Base-by-base conservation (phyloP, 2,329 filamentous ascomycete species). In the Neocatenulostroma microsporum region DNA sequence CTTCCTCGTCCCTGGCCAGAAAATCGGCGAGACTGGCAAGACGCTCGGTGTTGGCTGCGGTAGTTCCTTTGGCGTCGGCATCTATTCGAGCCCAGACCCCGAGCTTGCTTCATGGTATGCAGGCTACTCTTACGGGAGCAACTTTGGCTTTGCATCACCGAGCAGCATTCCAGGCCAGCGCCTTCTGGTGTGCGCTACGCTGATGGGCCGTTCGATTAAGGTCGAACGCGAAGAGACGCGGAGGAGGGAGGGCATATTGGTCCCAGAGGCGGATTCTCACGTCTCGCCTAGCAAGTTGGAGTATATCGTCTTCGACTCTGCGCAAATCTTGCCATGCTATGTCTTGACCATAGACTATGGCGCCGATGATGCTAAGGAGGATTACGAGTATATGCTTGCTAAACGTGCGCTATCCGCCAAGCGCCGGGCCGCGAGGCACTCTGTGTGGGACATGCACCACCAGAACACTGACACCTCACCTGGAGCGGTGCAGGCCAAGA, bases 261-360 rank as follows among this genome's bases (percentile, higher is more conserved):
- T 26, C 11, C 15, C 27, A 11, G 24, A 25, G 3, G 37, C 33
- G 21, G 32, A 42, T 21, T 44, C 41, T 4, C 41, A 51, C 36
- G 59, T 67, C 14, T 58, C 51, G 2, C 56, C 62, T n/a, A 46
- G 54, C 6, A 44, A 42, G 2, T 45, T 58, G 14, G 64, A 68
- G 42, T 69, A 68, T 36, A 56, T 70, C 14, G 61, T 68, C 10
- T 68, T 69, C 42, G 51, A 66, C n/a, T 44, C 53, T 6, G 52
- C 56, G 3, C 63, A 63, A 30, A 67, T 69, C 8, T 48, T 69
- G 8, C 66, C 66, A 1, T 64, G 63, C 33, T 68, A 68, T 36
- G 64, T 69, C 8, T 54, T 69, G 4, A 65, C 70, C 39, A 50
- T 69, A 7, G 66, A 70, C 38, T 61, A 61, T 41, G 61, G 62